Conservation (phyloP, 2,329 filamentous ascomycete species). For the Didymella keratinophila region DNA sequence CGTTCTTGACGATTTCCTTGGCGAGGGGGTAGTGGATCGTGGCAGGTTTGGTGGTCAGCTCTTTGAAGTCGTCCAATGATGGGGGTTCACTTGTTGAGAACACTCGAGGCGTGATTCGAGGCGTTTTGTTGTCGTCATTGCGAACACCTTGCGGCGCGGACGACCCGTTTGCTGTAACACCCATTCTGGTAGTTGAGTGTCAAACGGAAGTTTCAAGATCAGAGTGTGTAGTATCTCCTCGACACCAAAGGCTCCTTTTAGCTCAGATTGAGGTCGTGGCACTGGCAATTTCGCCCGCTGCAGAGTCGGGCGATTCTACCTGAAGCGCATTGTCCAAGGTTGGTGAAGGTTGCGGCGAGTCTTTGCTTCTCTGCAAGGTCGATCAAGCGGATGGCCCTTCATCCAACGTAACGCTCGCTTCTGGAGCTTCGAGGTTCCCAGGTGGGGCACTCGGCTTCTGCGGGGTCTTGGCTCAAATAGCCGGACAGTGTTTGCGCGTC, state of each 20-base stretch:
- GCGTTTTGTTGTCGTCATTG: slow-evolving; percentile 2
- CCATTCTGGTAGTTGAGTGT: background rate
- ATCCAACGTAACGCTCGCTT: background rate
- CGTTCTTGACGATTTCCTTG: slow-evolving; percentile 55
- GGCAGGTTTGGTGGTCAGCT: slow-evolving; percentile 54
- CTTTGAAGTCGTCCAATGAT: slow-evolving; percentile 55
- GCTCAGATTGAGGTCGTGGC: background rate
- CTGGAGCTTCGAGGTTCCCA: background rate
- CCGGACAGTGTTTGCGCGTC: background rate
- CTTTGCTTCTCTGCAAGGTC: background rate
- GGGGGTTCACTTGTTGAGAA: slow-evolving; percentile 44
- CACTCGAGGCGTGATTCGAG: slow-evolving; percentile 34
- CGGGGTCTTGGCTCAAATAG: slow-evolving; percentile 16
- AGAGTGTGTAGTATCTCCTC: background rate
- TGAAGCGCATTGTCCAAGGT: background rate
- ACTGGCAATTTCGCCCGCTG: slow-evolving; percentile 1
- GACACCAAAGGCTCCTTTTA: background rate
- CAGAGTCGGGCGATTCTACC: background rate
- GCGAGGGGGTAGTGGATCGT: slow-evolving; percentile 58
- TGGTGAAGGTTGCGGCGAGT: no score
- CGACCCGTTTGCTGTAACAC: slow-evolving; percentile 2
- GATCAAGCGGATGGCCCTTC: background rate
- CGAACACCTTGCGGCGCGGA: background rate
- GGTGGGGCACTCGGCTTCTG: slow-evolving; percentile 13
- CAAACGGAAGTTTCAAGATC: background rate